phyloP scores from a whole-genome alignment of 2,329 filamentous ascomycete species.

The Colletotrichum coccodes region DNA sequence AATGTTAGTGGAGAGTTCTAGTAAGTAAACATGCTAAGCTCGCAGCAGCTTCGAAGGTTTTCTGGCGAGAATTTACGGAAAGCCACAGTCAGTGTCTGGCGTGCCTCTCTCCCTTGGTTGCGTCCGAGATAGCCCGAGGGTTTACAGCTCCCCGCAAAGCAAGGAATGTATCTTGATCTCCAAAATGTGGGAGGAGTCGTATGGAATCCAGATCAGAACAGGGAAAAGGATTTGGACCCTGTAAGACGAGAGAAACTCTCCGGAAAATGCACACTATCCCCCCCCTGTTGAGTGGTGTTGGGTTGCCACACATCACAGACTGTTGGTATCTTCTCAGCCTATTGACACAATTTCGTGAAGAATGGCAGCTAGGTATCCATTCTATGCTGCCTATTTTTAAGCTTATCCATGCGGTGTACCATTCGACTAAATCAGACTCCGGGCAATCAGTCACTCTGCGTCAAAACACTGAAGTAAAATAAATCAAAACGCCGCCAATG shows the following conservation, averaged over 20 bases:
- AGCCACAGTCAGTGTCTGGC: background rate
- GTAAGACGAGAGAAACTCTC: background rate
- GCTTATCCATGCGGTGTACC: too few relatives aligned
- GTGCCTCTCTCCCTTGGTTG: background rate
- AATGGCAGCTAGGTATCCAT: background rate
- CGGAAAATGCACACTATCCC: background rate
- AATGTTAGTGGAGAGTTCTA: background rate
- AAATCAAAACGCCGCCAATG: background rate
- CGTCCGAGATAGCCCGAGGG: background rate
- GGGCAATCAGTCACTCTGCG: too few relatives aligned
- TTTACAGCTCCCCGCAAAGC: background rate
- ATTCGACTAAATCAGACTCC: too few relatives aligned
- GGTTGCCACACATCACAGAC: too few relatives aligned
- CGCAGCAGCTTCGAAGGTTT: background rate
- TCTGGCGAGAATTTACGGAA: background rate
- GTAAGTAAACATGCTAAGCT: background rate
- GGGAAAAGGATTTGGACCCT: too few relatives aligned
- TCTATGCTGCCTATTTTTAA: background rate
- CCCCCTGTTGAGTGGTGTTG: too few relatives aligned
- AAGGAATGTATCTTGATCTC: background rate
- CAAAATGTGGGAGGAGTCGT: too few relatives aligned
- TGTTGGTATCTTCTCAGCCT: background rate
- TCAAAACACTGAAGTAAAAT: background rate
- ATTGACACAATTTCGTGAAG: background rate
- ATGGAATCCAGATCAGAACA: too few relatives aligned